Evolutionary conservation across 768 basidiomycete genomes (phyloP).

Genomic region (Clitopilus hobsonii): DNA sequence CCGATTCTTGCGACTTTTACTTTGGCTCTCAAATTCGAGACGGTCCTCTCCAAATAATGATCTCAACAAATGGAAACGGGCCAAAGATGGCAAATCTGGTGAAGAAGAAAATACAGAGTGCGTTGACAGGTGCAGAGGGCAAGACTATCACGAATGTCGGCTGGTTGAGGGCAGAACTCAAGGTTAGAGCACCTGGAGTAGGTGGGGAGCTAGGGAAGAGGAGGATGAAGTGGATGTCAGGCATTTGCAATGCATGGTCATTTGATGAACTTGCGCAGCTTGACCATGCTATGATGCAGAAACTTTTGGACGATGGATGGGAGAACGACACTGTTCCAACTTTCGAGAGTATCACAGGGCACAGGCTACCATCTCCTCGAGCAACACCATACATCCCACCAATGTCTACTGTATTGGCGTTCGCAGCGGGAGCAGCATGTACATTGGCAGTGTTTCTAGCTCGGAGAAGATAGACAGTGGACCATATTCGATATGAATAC

Average conservation of each 20-base stretch:
- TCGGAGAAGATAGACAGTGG: not conserved
- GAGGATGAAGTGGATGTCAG: conserved; percentile 92
- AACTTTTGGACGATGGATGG: conserved; percentile 83
- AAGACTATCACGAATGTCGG: conserved; percentile 81
- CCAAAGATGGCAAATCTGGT: conserved; percentile 89
- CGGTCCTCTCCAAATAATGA: conserved; percentile 92
- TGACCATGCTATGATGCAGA: conserved; percentile 59
- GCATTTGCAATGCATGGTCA: conserved; percentile 80
- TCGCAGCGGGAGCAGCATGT: conserved; percentile 39
- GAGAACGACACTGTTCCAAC: conserved; percentile 51
- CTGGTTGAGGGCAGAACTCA: conserved; percentile 61
- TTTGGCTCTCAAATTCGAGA: conserved; percentile 91
- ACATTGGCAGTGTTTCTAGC: conserved; percentile 9
- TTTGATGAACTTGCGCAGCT: conserved; percentile 75
- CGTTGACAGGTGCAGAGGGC: conserved; percentile 70
- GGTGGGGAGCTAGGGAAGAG: conserved; percentile 72
- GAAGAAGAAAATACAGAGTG: conserved; percentile 57
- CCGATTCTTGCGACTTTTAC: conserved; percentile 95
- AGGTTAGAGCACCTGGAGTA: conserved; percentile 77
- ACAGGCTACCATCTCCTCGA: not conserved
- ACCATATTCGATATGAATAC: no score
- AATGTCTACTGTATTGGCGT: conserved; percentile 29
- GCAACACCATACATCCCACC: not conserved
- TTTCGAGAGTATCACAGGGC: conserved; percentile 35
- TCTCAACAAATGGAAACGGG: conserved; percentile 91